Base-by-base conservation (phyloP, 2,329 filamentous ascomycete species). In the Rhinocladiella similis region DNA sequence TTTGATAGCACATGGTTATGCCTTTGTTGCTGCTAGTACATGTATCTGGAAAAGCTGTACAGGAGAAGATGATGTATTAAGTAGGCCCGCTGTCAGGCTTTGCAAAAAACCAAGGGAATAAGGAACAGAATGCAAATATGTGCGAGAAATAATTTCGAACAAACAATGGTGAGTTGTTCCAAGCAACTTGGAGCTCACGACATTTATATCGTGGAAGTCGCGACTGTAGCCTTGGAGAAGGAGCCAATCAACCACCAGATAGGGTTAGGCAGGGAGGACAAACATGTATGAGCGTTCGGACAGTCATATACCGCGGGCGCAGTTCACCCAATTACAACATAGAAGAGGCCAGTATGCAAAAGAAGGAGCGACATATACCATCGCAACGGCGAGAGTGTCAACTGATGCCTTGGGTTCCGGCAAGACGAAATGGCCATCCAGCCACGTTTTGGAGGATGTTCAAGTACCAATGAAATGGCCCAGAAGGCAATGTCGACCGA, bases 1-100 rank as follows among this genome's bases (percentile, higher is more conserved):
- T 76, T 75, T 92, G 89, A 69, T 91, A 92, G 70, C 91, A 96
- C 91, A 96, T 96, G 22, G 12, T 53, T 54, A 25, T 14, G 35
- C 22, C 10, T 7, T 33, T 51, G 18, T n/a, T 16, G 60, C 63
- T 79, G 71, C 29, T 12, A 92, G 70, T 91, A 96, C 91, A 96
- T 96, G 36, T 14, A 46, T 56, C 25, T 43, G 60, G 63, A 10
- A 43, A 20, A 9, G 18, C 13, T 19, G 41, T 22, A 20, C 41
- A 22, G 18, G 41, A 19, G 41, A 43, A 5, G 10, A 22, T 5
- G 22, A 43, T 9, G 41, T 20, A 43, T 33, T 33, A 33, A 33
- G 10, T 33, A 33, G 29, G 10, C 29, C 29, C 10, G 29, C 2
- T 33, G 29, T 12, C 29, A 33, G 29, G 29, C 29, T 33, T 33